A percentile compares a stretch with the other conserved stretches of the same genome.
Evolutionary conservation across 2,329 filamentous ascomycete genomes (phyloP).

Genomic region (Paraphaeosphaeria sporulosa): DNA sequence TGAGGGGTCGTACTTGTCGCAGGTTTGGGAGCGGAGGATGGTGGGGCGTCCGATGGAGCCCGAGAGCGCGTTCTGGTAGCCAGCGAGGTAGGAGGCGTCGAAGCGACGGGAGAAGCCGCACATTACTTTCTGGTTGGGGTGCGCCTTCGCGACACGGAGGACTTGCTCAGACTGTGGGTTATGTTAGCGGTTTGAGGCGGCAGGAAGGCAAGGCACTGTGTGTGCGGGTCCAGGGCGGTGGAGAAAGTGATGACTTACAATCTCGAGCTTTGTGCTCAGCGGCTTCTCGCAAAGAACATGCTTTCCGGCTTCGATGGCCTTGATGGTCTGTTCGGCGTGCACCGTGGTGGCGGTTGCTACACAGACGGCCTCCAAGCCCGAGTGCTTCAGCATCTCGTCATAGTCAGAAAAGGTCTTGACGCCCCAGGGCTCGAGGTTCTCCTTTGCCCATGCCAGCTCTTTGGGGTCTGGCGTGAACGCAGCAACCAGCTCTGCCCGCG

Average conservation of each 20-base stretch:
- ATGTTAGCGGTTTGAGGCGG: conserved; percentile 12
- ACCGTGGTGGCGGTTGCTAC: conserved; percentile 63
- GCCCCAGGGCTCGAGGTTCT: conserved; percentile 60
- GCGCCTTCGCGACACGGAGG: conserved; percentile 62
- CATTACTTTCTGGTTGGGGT: conserved; percentile 70
- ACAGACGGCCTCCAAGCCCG: conserved; percentile 63
- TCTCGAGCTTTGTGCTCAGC: conserved; percentile 64
- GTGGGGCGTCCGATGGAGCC: conserved; percentile 67
- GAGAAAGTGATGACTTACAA: conserved; percentile 53
- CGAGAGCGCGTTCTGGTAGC: conserved; percentile 58
- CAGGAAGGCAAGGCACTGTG: no score
- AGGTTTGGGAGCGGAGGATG: conserved; percentile 71
- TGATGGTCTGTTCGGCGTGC: conserved; percentile 65
- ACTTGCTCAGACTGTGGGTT: conserved; percentile 64
- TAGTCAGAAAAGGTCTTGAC: conserved; percentile 63
- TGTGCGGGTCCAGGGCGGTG: no score
- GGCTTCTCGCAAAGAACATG: conserved; percentile 70
- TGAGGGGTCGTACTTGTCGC: conserved; percentile 69
- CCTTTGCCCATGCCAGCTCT: conserved; percentile 58
- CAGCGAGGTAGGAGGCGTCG: conserved; percentile 70
- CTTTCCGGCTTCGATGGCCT: conserved; percentile 61
- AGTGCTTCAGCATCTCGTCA: conserved; percentile 65
- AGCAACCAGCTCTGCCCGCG: conserved; percentile 57
- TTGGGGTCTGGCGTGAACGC: conserved; percentile 55
- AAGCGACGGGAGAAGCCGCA: conserved; percentile 73